Base-by-base conservation (phyloP, 768 basidiomycete genomes). In the Dioszegia aurantiaca region DNA sequence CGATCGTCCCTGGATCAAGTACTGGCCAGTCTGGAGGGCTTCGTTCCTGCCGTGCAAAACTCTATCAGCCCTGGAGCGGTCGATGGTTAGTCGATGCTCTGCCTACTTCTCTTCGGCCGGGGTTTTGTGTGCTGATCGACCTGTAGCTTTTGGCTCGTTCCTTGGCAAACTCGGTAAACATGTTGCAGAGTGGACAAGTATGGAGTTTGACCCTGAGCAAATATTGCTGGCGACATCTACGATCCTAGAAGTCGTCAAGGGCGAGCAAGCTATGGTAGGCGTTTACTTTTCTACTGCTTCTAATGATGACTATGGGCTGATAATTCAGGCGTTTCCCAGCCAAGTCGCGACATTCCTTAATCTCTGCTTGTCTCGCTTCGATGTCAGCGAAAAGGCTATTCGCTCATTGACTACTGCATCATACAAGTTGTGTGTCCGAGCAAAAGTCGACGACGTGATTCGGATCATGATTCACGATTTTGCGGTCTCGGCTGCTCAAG, bases 321-420 rank as follows among this genome's bases (percentile, higher is more conserved):
- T 47, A n/a, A 4, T n/a, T 16, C 23, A 51, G 49, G 21, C 36
- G n/a, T 31, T 51, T 19, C 49, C 30, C 21, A 39, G 49, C 36
- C 70, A 72, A 44, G 56, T 40, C 10, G 66, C 67, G 1, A 72
- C 70, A 5, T 44, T 72, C 2, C 55, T 69, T 4, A 62, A 64
- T 28, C 55, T 72, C 1, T 41, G 48, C 24, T 41, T 72, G 1
- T 21, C 64, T 4, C 58, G 67, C 1, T 72, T 67, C 44, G 48
- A 62, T 47, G 67, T 69, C 3, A 5, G 23, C 3, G n/a, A 27
- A 23, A 52, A 36, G 4, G 31, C 63, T 2, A 11, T 65, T 39
- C 11, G n/a, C 47, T 72, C 2, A 33, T 63, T 12, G 21, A n/a
- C 46, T 26, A 41, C 55, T 4, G 60, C 67, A 11, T 52, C 46